These are phyloP conservation scores for Brassica nigra DNA, from an alignment of 345 rosid genomes.

Conservation along the genomic window DNA sequence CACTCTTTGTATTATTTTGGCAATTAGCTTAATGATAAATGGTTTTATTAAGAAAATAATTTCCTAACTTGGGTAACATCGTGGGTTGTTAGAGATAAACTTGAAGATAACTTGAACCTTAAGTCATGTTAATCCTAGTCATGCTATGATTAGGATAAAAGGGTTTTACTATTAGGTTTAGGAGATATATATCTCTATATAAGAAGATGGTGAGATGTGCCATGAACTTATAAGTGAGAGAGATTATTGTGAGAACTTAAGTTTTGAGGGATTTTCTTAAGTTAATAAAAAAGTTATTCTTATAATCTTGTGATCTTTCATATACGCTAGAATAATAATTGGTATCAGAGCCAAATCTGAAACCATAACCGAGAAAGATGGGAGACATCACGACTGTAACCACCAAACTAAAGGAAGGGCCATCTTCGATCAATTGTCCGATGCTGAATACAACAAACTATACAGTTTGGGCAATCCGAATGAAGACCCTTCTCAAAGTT, in stretches of 20 bases:
- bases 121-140: not conserved
- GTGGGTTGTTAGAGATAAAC: not conserved
- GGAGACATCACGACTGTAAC: not conserved
- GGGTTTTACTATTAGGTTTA: not conserved
- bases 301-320: not conserved
- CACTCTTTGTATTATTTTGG: conserved; percentile 6
- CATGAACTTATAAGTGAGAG: not conserved
- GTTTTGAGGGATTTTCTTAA: not conserved
- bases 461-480: not conserved
- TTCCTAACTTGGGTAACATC: conserved; percentile 11
- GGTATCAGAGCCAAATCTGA: not conserved
- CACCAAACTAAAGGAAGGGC: not conserved
- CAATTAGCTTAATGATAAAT: not conserved
- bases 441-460: not conserved
- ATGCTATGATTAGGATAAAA: not conserved
- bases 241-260: not conserved
- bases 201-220: not conserved
- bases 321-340: not conserved
- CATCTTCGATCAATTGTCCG: not conserved
- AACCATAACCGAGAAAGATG: not conserved
- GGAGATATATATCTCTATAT: not conserved
- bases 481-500: not conserved
- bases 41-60: not conserved
- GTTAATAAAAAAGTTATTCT: no score
- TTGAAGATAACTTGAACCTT: not conserved